These are phyloP conservation scores for Colletotrichum endophyticum DNA, from an alignment of 2,329 filamentous ascomycete genomes.

Conservation along the genomic window DNA sequence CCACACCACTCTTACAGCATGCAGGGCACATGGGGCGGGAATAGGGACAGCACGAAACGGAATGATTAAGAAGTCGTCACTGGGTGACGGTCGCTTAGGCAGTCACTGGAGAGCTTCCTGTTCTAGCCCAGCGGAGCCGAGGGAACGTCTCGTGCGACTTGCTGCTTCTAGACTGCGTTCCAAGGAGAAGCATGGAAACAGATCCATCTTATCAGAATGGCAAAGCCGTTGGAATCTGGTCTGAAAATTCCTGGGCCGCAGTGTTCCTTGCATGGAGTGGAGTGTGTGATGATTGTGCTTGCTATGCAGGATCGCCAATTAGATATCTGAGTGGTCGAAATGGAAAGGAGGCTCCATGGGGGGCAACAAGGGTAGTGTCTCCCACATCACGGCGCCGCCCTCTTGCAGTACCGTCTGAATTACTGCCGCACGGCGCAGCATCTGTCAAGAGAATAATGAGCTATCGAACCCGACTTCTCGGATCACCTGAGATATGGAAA, in stretches of 20 bases:
- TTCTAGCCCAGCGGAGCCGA: background rate
- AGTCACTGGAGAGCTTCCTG: background rate
- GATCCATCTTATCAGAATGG: background rate
- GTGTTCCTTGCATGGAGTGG: background rate
- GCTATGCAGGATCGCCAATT: background rate
- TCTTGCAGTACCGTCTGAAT: background rate
- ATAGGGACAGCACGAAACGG: background rate
- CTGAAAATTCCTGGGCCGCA: background rate
- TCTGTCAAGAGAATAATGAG: background rate
- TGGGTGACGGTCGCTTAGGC: background rate
- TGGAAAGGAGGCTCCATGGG: background rate
- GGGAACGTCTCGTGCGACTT: background rate
- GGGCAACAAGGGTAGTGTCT: background rate
- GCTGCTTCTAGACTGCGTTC: background rate
- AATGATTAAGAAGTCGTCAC: background rate
- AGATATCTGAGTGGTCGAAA: background rate
- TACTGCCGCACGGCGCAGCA: background rate
- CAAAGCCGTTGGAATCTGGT: background rate
- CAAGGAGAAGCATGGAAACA: background rate
- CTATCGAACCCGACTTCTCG: background rate
- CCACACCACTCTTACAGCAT: background rate
- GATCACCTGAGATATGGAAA: background rate
- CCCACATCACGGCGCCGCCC: background rate
- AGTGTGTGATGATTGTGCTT: background rate
- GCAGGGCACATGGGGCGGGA: background rate